Base-by-base conservation (phyloP, 208 protist species). In the Trypanosoma melophagium region DNA sequence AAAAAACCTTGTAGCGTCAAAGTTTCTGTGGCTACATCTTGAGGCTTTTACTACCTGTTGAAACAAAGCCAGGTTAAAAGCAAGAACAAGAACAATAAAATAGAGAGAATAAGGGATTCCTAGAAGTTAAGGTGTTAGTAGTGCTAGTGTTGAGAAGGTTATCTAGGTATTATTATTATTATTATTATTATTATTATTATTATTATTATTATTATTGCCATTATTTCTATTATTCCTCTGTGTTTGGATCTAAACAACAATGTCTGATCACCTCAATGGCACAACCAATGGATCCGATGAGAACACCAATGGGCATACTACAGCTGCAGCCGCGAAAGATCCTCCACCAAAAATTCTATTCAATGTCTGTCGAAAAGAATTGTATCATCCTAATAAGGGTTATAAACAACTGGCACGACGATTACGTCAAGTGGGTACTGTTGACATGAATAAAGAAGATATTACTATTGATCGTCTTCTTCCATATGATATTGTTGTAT, bases 401-500 rank as follows among this genome's bases (percentile, higher is more conserved):
- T 96, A 90, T 77, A 91, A 93, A 54, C 81, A 92, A 28, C 76
- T 97, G 22, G 70, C 79, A 8, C 87, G 92, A 35, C 93, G 93
- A 64, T 64, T 97, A 31, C 76, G 83, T 40, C 79, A 92, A 61
- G 65, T 79, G n/a, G 80, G 74, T 50, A 90, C 71, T 25, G 80
- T 96, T 5, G 86, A 95, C 41, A 77, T 95, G 66, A 97, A 96
- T 81, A 94, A 95, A 77, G 90, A 96, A 69, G 90, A 93, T 66
- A 67, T 96, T 63, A 93, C 78, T 0, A 42, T 96, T 16, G 88
- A 96, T 22, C 81, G 87, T 17, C 55, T 97, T 45, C 51, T 77
- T 16, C 52, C 79, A 21, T 77, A 89, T 47, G 85, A 96, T 65
- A 69, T 96, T 40, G 81, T 93, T 28, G 64, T 97, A 19, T 90